phyloP scores from a whole-genome alignment of 768 basidiomycete species.

The Dioszegia hungarica region DNA sequence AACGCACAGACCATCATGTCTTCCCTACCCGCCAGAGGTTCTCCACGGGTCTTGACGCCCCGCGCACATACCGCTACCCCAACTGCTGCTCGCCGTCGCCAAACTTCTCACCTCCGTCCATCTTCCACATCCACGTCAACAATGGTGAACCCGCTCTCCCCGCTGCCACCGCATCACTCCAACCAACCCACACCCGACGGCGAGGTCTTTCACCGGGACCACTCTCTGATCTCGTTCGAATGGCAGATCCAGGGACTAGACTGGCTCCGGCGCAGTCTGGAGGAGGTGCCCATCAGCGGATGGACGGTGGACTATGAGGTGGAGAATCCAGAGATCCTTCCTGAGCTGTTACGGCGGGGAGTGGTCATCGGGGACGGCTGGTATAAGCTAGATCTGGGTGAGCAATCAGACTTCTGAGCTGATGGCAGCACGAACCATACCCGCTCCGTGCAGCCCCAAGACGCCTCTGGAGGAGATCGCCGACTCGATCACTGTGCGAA shows the following conservation, averaged over 20 bases:
- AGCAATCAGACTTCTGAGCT: background rate
- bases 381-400: slow-evolving; percentile 67
- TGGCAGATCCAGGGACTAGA: slow-evolving; percentile 62
- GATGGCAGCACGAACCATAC: slow-evolving; percentile 12
- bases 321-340: slow-evolving; percentile 51
- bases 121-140: background rate
- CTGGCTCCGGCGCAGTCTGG: slow-evolving; percentile 60
- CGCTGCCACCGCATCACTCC: background rate
- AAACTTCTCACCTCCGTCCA: background rate
- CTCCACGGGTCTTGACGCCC: background rate
- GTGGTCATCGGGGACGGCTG: slow-evolving; percentile 66
- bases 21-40: background rate
- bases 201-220: slow-evolving; percentile 7
- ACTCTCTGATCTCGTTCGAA: slow-evolving; percentile 55
- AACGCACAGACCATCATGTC: background rate
- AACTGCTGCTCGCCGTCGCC: background rate
- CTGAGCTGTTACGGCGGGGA: slow-evolving; percentile 61
- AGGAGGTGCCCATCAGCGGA: slow-evolving; percentile 49
- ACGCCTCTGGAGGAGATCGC: slow-evolving; percentile 11
- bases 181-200: background rate
- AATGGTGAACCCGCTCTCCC: background rate
- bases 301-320: slow-evolving; percentile 38
- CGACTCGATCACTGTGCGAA: slow-evolving; percentile 1
- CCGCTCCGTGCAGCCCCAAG: slow-evolving; percentile 7
- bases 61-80: background rate